Percentiles rank a stretch among this genome's conserved stretches.
phyloP scores from a whole-genome alignment of 2,329 filamentous ascomycete species.

The Cordyceps militaris region DNA sequence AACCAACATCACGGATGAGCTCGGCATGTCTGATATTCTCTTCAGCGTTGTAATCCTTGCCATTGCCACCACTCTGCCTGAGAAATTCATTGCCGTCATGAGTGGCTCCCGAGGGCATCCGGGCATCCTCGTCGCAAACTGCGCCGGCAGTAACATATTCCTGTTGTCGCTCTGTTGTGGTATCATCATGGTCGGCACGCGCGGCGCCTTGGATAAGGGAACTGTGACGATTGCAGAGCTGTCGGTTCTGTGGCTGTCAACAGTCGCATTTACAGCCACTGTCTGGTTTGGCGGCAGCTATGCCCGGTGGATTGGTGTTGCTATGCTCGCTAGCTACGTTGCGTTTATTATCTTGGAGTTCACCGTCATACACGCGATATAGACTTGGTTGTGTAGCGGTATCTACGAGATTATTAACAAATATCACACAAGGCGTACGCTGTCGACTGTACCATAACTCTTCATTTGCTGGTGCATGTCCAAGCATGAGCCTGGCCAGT shows the following conservation, averaged over 20 bases:
- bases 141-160: conserved; percentile 48
- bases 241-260: conserved; percentile 16
- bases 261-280: conserved; percentile 15
- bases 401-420: too few relatives aligned
- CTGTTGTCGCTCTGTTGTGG: conserved; percentile 46
- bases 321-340: conserved; percentile 15
- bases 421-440: too few relatives aligned
- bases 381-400: background rate
- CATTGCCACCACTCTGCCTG: conserved; percentile 46
- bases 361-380: conserved; percentile 7
- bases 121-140: conserved; percentile 45
- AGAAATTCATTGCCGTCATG: conserved; percentile 44
- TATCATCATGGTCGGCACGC: conserved; percentile 21
- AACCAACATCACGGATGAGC: conserved; percentile 32
- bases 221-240: conserved; percentile 15
- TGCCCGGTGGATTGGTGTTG: conserved; percentile 12
- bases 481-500: too few relatives aligned
- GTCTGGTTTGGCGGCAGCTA: conserved; percentile 17
- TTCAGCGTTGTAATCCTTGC: conserved; percentile 42
- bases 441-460: too few relatives aligned
- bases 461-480: too few relatives aligned
- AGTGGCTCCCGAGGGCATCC: conserved; percentile 39
- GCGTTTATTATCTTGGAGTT: conserved; percentile 12
- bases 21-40: conserved; percentile 38
- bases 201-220: conserved; percentile 10